Conservation (phyloP, 148 eudicot species). For the Vaccinium macrocarpon region DNA sequence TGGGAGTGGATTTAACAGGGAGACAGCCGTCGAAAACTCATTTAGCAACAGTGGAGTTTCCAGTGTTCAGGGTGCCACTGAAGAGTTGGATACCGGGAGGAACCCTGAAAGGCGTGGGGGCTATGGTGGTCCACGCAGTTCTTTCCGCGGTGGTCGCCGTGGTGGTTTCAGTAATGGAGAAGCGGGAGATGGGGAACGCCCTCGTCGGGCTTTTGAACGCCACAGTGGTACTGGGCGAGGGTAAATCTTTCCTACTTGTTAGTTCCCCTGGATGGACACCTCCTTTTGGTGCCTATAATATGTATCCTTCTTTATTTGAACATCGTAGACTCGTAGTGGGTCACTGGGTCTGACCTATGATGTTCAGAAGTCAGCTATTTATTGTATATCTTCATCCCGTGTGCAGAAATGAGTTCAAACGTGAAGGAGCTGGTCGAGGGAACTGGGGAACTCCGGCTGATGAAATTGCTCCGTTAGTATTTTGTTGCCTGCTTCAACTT, state of each 20-base stretch:
- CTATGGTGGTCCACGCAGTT: conserved; percentile 55
- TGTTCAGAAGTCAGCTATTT: neutral
- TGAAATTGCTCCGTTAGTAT: conserved; percentile 67
- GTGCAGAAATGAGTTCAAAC: conserved; percentile 68
- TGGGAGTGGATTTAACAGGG: conserved; percentile 62
- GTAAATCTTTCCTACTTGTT: conserved; percentile 31
- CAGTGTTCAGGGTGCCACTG: conserved; percentile 49
- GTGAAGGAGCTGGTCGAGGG: conserved; percentile 93
- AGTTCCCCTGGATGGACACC: neutral
- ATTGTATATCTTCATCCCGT: neutral
- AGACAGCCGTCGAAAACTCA: conserved; percentile 44
- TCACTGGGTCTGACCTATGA: neutral
- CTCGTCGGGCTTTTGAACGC: conserved; percentile 61
- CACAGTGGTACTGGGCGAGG: conserved; percentile 79
- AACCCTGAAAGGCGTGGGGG: conserved; percentile 54
- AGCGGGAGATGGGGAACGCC: conserved; percentile 58
- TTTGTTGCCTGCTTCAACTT: conserved; percentile 1
- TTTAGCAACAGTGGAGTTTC: conserved; percentile 34
- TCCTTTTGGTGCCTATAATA: neutral
- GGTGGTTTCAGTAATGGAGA: conserved; percentile 71
- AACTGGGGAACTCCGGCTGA: conserved; percentile 86
- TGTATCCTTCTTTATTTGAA: neutral
- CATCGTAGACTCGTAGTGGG: neutral
- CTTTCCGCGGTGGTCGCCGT: conserved; percentile 70
- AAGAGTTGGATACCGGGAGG: conserved; percentile 43